Conservation (phyloP, 2,329 filamentous ascomycete genomes). For the Seiridium cupressi region DNA sequence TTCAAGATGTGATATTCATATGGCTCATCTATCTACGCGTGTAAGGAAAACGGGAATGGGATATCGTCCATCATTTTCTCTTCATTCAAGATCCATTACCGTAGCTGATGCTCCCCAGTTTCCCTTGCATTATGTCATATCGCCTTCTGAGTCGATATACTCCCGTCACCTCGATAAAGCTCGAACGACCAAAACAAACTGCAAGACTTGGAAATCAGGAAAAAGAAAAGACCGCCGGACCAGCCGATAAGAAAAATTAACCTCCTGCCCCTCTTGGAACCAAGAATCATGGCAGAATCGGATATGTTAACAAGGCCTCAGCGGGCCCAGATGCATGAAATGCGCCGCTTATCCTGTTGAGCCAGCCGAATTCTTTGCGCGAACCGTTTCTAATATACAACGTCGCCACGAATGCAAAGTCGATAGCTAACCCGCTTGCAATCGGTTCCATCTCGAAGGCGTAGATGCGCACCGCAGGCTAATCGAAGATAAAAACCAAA, state of each 20-base stretch:
- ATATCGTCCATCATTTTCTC: background rate
- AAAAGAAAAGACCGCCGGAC: slow-evolving; percentile 16
- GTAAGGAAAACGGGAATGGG: background rate
- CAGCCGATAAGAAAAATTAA: slow-evolving; percentile 16
- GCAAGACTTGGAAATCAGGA: slow-evolving; percentile 2
- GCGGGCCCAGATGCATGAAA: background rate
- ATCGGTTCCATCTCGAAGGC: too few species aligned
- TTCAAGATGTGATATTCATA: slow-evolving; percentile 34
- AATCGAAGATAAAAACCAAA: too few species aligned
- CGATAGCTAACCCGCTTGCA: background rate
- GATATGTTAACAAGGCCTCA: background rate
- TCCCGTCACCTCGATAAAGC: background rate
- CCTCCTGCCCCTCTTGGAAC: background rate
- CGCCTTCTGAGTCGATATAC: background rate
- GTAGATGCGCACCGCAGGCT: too few species aligned
- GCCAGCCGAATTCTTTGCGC: background rate
- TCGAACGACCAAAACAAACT: background rate
- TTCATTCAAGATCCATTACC: background rate
- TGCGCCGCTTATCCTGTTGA: background rate
- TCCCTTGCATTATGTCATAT: slow-evolving; percentile 1
- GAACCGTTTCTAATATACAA: background rate
- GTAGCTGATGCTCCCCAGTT: background rate
- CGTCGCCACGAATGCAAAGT: background rate
- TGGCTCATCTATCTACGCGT: slow-evolving; percentile 9
- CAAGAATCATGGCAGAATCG: background rate